Evolutionary conservation across 805 yeast genomes (phyloP).

Genomic region (Ogataea allantospora): DNA sequence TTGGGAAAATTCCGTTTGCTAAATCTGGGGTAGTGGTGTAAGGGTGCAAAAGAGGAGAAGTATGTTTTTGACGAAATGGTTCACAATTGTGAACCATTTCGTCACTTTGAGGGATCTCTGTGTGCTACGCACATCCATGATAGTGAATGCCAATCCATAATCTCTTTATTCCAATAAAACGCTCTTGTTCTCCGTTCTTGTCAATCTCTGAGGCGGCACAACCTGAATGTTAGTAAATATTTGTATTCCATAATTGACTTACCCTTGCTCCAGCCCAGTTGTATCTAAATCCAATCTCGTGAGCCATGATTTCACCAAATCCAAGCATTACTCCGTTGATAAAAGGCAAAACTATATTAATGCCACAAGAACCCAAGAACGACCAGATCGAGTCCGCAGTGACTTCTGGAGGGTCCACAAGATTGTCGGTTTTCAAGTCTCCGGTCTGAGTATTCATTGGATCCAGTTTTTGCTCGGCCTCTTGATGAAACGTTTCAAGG

Average conservation of each 20-base stretch:
- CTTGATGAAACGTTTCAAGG: constrained; percentile 10
- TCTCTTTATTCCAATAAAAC: constrained; percentile 1
- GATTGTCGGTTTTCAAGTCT: not conserved
- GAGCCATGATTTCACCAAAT: constrained; percentile 92
- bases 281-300: constrained; percentile 80
- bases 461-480: constrained; percentile 6
- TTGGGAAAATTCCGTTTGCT: constrained; percentile 3
- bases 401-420: constrained; percentile 10
- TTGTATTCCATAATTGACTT: constrained; percentile 10
- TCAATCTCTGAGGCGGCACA: constrained; percentile 21
- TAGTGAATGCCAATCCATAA: too few species aligned
- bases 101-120: too few species aligned
- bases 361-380: constrained; percentile 50
- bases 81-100: not conserved
- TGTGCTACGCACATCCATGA: too few species aligned
- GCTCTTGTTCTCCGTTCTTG: constrained; percentile 1
- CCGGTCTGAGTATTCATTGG: not conserved
- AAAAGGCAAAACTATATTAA: constrained; percentile 82
- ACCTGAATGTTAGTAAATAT: constrained; percentile 15
- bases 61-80: too few species aligned
- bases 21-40: constrained; percentile 12
- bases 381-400: constrained; percentile 35
- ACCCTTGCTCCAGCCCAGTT: constrained; percentile 75
- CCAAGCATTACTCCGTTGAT: constrained; percentile 94
- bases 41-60: constrained; percentile 1